Evolutionary conservation across 164 flowering plant species (phyloP), one percentile per base, ranked within the genome.

Genomic region (Nymphaea thermarum): DNA sequence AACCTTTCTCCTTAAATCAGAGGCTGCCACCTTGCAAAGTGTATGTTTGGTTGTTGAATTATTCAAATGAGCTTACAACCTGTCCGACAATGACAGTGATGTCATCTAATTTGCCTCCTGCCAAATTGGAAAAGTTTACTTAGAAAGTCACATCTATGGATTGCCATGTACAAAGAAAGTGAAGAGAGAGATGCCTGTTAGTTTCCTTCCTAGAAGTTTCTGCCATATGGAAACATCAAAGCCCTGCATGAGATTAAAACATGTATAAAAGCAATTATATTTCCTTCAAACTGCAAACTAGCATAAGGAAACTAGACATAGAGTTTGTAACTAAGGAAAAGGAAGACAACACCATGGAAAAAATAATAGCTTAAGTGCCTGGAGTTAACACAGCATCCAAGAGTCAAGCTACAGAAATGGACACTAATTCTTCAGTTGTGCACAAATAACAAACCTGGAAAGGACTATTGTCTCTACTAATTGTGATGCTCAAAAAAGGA

Each of bases 21-120:
- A 47, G 55, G 12, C 55, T 47, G 55, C 55, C 55, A 6, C 7
- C 55, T 47, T 47, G 11, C 7, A 47, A 12, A 7, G 12, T 47
- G 55, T 6, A 12, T 47, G 55, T 12, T 2, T 4, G 55, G 55
- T 2, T 47, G 7, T 12, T 47, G 55, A 47, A 12, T 47, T 25
- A 25, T 25, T 25, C 36, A 25, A 25, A 73, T 18, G 78, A 77
- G 76, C 85, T 82, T 45, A 83, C 80, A 63, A 87, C 92, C 62
- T 78, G 83, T 36, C 83, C 85, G 60, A 89, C 88, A 57, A 89
- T 79, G 67, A 89, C 98, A 3, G 96, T 91, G 62, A 89, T 84
- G 70, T 91, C 96, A 66, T 91, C 96, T 65, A 79, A 85, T 74
- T 91, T 91, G 51, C 98, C 98, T 70, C 98, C 96, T 87, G 85